Evolutionary conservation across 495 filamentous ascomycete species (phyloP).

Genomic region (Hypomontagnella monticulosa): DNA sequence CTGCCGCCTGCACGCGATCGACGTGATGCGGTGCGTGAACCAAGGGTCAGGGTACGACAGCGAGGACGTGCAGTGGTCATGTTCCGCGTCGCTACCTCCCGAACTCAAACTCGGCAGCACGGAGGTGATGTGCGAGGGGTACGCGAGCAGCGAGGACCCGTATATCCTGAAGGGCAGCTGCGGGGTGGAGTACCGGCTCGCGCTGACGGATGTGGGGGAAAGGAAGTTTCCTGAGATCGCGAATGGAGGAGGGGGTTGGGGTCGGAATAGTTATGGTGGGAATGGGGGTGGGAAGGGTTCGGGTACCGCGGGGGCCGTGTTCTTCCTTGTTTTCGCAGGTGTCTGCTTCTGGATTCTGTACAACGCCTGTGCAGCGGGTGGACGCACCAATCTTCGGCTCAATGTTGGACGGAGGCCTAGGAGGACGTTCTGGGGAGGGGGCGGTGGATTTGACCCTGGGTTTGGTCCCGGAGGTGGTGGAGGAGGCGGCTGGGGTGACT

Average conservation of each 20-base stretch:
- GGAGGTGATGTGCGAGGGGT: constrained; percentile 94
- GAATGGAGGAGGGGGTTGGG: constrained; percentile 39
- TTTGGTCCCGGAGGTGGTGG: constrained; percentile 59
- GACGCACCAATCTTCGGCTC: neutral
- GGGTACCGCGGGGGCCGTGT: constrained; percentile 21
- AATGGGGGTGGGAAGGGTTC: neutral
- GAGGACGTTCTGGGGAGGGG: constrained; percentile 37
- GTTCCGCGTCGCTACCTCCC: constrained; percentile 77
- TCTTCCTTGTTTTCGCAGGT: constrained; percentile 49
- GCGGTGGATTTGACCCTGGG: constrained; percentile 46
- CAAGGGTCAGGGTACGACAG: constrained; percentile 72
- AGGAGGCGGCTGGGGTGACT: constrained; percentile 60
- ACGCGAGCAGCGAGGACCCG: constrained; percentile 74
- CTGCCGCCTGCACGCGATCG: constrained; percentile 72
- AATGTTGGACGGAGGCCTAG: constrained; percentile 11
- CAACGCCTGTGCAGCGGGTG: constrained; percentile 46
- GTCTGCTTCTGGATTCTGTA: constrained; percentile 64
- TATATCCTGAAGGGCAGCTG: constrained; percentile 91
- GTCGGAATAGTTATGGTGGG: constrained; percentile 6
- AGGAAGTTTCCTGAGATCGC: constrained; percentile 65
- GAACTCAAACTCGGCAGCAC: constrained; percentile 91
- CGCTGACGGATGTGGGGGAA: constrained; percentile 84
- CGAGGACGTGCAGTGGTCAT: constrained; percentile 88
- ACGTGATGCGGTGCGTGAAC: constrained; percentile 90
- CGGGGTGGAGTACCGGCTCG: constrained; percentile 88